These are phyloP conservation scores for Ammopiptanthus mongolicus DNA, from an alignment of 306 rosid genomes.

Conservation along the genomic window DNA sequence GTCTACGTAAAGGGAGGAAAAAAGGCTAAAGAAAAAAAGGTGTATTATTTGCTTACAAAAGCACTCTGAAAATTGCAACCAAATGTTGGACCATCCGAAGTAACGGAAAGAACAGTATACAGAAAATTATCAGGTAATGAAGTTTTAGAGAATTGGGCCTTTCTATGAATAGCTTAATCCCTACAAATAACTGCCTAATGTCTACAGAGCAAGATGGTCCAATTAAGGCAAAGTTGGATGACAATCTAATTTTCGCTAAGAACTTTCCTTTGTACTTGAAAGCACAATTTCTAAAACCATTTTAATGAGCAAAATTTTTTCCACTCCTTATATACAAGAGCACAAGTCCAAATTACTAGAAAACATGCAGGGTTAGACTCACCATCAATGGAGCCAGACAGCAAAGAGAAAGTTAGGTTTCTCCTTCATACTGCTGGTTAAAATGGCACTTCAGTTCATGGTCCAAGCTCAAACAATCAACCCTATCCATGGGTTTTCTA, in stretches of 20 bases:
- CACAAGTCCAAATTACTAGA: conserved; percentile 9
- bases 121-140: not conserved
- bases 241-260: not conserved
- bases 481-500: not conserved
- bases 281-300: conserved; percentile 12
- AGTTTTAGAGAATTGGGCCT: not conserved
- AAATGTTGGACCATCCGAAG: conserved; percentile 5
- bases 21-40: not conserved
- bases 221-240: not conserved
- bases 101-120: not conserved
- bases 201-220: not conserved
- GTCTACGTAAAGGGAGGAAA: not conserved
- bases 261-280: not conserved
- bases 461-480: not conserved
- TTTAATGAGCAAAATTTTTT: not conserved
- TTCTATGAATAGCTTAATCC: not conserved
- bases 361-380: not conserved
- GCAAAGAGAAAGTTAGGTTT: not conserved
- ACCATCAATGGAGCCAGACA: not conserved
- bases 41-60: not conserved
- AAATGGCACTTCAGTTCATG: not conserved
- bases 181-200: not conserved
- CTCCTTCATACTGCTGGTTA: not conserved
- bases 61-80: conserved; percentile 6
- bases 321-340: not conserved